A percentile compares a stretch with the other conserved stretches of the same genome.
Evolutionary conservation across 352 stramenopile species (phyloP).

Genomic region (Globisporangium perplexum): DNA sequence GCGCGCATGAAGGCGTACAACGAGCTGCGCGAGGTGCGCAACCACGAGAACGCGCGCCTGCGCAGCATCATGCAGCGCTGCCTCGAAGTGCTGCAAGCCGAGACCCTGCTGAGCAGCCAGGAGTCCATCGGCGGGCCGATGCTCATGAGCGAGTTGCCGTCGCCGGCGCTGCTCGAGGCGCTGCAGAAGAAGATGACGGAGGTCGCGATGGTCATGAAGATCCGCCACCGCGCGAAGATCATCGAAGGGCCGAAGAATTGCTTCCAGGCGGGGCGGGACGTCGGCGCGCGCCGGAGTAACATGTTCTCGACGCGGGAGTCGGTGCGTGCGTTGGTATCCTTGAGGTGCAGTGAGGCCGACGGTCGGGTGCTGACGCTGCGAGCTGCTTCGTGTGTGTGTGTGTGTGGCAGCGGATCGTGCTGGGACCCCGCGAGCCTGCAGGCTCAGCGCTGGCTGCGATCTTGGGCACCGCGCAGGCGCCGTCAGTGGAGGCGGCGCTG

Average conservation of each 20-base stretch:
- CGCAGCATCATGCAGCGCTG: conserved; percentile 51
- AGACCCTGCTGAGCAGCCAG: conserved; percentile 22
- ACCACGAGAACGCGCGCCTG: conserved; percentile 39
- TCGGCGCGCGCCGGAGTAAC: conserved; percentile 36
- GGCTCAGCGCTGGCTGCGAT: conserved; percentile 43
- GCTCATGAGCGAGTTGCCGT: conserved; percentile 43
- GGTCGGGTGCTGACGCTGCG: background rate
- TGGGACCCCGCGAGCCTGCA: conserved; percentile 44
- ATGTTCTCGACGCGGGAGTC: conserved; percentile 47
- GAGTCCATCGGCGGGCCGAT: conserved; percentile 17
- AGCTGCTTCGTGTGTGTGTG: background rate
- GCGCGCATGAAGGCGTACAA: conserved; percentile 40
- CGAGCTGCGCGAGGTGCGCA: conserved; percentile 40
- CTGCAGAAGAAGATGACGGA: conserved; percentile 68
- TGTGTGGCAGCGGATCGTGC: conserved; percentile 36
- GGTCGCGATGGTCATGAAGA: conserved; percentile 49
- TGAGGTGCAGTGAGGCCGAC: background rate
- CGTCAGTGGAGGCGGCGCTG: conserved; percentile 39
- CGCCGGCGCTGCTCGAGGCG: conserved; percentile 41
- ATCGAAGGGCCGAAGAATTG: conserved; percentile 18
- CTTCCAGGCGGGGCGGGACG: conserved; percentile 16
- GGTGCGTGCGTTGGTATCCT: conserved; percentile 12
- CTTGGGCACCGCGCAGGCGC: conserved; percentile 36
- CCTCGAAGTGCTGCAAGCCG: conserved; percentile 54
- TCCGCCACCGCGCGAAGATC: conserved; percentile 31